Evolutionary conservation across 164 flowering plant species (phyloP).

Genomic region (Warburgia ugandensis): DNA sequence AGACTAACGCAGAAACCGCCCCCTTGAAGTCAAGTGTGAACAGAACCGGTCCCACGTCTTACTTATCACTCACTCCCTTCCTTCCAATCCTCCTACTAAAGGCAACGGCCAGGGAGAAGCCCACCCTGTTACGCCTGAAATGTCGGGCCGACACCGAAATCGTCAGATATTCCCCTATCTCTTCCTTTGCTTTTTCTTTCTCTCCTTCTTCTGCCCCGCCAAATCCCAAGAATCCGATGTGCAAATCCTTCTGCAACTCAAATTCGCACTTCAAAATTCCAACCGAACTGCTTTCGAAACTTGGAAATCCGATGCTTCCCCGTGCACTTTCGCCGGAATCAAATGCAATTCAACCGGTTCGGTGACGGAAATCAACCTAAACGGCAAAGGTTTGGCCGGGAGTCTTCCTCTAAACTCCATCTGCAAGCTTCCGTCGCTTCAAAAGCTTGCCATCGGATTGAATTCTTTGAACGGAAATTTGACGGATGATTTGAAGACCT

Average conservation of each 20-base stretch:
- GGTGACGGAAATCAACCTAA: constrained; percentile 40
- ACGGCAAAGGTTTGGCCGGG: constrained; percentile 23
- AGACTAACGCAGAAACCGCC: no score
- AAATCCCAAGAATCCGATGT: constrained; percentile 22
- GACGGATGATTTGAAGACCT: constrained; percentile 28
- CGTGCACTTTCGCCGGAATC: constrained; percentile 54
- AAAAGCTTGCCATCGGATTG: constrained; percentile 31
- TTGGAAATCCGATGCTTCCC: constrained; percentile 24
- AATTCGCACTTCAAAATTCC: constrained; percentile 27
- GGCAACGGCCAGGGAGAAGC: background rate
- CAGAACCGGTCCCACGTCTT: no score
- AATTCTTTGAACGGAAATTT: constrained; percentile 43
- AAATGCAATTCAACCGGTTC: constrained; percentile 30
- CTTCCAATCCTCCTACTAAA: background rate
- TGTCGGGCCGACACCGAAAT: constrained; percentile 3
- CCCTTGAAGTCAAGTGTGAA: no score
- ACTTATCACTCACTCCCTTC: background rate
- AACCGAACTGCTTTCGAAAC: constrained; percentile 23
- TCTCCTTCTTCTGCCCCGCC: background rate
- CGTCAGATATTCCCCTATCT: background rate
- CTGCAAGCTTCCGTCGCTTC: constrained; percentile 37
- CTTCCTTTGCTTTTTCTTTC: constrained; percentile 7
- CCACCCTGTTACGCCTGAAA: background rate
- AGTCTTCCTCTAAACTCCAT: constrained; percentile 39
- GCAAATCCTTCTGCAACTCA: constrained; percentile 34